Conservation (phyloP, 345 rosid species). For the Murraya paniculata region DNA sequence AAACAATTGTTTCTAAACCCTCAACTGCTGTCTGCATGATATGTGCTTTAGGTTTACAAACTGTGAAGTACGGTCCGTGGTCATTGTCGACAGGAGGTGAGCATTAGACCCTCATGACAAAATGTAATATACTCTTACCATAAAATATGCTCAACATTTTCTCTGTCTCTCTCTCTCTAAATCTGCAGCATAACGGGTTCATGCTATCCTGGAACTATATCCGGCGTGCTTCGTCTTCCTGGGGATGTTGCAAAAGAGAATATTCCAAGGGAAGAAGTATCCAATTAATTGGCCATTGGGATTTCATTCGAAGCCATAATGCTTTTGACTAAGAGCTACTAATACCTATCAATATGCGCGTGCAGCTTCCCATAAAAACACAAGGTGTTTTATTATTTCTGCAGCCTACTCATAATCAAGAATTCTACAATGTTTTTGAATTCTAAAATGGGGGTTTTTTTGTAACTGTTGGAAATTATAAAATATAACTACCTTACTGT, state of each 20-base stretch:
- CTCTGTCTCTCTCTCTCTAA: background rate
- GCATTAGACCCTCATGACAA: background rate
- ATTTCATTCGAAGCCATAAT: background rate
- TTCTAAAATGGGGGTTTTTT: background rate
- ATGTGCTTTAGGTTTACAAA: constrained; percentile 42
- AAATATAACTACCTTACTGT: background rate
- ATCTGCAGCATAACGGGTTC: constrained; percentile 24
- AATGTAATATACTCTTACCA: background rate
- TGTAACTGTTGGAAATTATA: background rate
- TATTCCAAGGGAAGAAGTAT: background rate
- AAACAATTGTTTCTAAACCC: background rate
- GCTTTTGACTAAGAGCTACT: background rate
- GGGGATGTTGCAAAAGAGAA: constrained; percentile 17
- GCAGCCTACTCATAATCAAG: background rate
- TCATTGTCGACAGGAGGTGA: constrained; percentile 41
- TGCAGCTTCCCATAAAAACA: background rate
- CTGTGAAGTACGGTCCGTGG: constrained; percentile 56
- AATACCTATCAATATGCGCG: background rate
- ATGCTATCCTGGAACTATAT: constrained; percentile 21
- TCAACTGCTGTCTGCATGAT: background rate
- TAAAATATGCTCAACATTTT: background rate
- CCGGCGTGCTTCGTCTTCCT: constrained; percentile 20
- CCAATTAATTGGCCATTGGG: constrained; percentile 1
- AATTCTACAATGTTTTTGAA: background rate
- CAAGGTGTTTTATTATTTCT: background rate